These are phyloP conservation scores for Penicillium canescens DNA, from an alignment of 495 filamentous ascomycete genomes.

Conservation along the genomic window DNA sequence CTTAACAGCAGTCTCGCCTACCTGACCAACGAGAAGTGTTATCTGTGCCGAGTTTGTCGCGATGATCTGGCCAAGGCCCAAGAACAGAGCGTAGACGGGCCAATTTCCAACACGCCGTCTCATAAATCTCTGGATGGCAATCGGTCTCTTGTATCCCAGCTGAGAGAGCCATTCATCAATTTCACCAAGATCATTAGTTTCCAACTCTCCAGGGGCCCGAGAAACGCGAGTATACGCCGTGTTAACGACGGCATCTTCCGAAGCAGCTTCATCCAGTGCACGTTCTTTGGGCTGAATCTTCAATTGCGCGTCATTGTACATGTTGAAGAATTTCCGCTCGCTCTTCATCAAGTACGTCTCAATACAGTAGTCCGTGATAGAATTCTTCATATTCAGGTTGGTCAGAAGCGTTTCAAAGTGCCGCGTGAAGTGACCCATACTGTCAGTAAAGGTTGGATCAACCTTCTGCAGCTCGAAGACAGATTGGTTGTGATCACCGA, in stretches of 20 bases:
- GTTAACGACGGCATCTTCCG: background rate
- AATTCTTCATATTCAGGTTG: slow-evolving; percentile 52
- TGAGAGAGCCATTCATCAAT: slow-evolving; percentile 54
- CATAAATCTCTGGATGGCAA: slow-evolving; percentile 27
- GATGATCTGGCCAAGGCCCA: slow-evolving; percentile 66
- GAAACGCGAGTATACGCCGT: background rate
- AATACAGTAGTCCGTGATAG: slow-evolving; percentile 57
- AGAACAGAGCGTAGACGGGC: slow-evolving; percentile 65
- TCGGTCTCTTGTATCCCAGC: slow-evolving; percentile 23
- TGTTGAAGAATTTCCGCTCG: slow-evolving; percentile 65
- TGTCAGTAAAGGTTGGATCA: slow-evolving; percentile 68
- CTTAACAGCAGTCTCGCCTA: slow-evolving; percentile 59
- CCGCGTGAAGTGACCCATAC: slow-evolving; percentile 55
- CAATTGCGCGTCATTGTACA: slow-evolving; percentile 55
- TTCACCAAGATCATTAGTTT: slow-evolving; percentile 22
- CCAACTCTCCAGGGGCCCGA: background rate
- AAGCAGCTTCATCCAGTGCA: slow-evolving; percentile 4
- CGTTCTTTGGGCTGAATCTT: slow-evolving; percentile 21
- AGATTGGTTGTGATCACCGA: slow-evolving; percentile 13
- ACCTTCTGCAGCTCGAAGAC: slow-evolving; percentile 60
- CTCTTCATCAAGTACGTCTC: slow-evolving; percentile 61
- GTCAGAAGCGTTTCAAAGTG: slow-evolving; percentile 55
- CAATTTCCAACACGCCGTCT: slow-evolving; percentile 48
- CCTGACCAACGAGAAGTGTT: slow-evolving; percentile 61
- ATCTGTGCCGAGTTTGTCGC: slow-evolving; percentile 70